phyloP scores from a whole-genome alignment of 2,329 filamentous ascomycete species.

The Ophiostoma piceae region DNA sequence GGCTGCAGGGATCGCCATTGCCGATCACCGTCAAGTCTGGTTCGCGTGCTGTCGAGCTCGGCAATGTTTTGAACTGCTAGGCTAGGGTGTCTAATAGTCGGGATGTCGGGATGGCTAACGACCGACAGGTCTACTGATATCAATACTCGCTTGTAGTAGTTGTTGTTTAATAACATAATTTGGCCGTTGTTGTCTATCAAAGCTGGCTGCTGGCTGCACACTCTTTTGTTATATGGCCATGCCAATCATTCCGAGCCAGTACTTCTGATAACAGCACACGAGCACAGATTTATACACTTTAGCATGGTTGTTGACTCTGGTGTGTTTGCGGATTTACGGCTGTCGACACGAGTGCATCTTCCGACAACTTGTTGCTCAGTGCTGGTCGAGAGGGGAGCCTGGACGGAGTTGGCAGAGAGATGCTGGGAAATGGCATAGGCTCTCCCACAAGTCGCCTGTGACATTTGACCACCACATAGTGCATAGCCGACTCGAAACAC shows the following conservation, averaged over 20 bases:
- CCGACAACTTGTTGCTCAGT: not conserved
- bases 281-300: no score
- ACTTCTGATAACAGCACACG: not conserved
- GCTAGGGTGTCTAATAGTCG: not conserved
- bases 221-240: not conserved
- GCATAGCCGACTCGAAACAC: not conserved
- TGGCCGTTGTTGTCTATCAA: not conserved
- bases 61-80: not conserved
- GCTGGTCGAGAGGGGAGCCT: not conserved
- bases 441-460: not conserved
- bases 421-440: not conserved
- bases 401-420: not conserved
- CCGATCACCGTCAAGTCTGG: not conserved
- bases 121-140: not conserved
- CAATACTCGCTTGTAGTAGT: not conserved
- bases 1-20: not conserved
- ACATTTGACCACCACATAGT: no score
- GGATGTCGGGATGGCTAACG: not conserved
- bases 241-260: not conserved
- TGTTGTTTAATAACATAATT: not conserved
- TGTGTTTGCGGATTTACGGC: no score
- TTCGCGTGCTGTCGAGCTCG: not conserved
- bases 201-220: not conserved
- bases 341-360: not conserved
- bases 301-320: no score